Base-by-base conservation (phyloP, 1,284 basidiomycete species). In the Garcileccinum viscosum region DNA sequence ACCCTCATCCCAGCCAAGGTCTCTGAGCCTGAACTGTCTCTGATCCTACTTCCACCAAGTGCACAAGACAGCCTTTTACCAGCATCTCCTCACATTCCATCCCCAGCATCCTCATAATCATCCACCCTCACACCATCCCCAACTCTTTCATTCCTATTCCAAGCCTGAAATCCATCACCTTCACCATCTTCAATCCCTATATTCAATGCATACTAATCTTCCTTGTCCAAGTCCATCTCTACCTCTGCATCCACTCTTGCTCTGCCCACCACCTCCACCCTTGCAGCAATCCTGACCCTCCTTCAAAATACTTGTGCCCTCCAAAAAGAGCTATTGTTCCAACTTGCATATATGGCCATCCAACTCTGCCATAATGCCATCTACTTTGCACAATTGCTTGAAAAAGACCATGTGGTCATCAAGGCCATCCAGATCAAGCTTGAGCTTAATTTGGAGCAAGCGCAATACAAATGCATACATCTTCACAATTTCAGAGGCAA, bases 321-420 rank as follows among this genome's bases (percentile, higher is more conserved):
- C 3, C 93, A 95, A 35, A 88, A 93, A 70, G 89, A 93, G 53
- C 87, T 95, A 56, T 87, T 91, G 0, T 85, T 85, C 6, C 92
- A 95, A 77, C 87, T 95, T 24, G 90, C 90, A 1, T 81, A 87
- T 56, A 95, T 95, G 93, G 91, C 93, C 2, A 82, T 87, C 3
- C 93, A 95, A 78, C 86, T 95, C 61, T 90, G 90, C 75, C 85
- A 86, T 30, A 95, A 95, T 72, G 89, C 92, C 0, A 76, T 89
- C 2, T 88, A 93, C 71, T 94, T 95, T 75, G 87, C 90, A 5
- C 84, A 85, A 4, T 83, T 89, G 17, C 82, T 95, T 1, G 87
- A 81, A 58, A 88, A 88, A 69, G 94, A 95, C 77, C 87, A 90
- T 75, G 82, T 83, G 0, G 83, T 93, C 12, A 78, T 95, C 19